Base-by-base conservation (phyloP, 2,329 filamentous ascomycete genomes). In the Aspergillus brasiliensis region DNA sequence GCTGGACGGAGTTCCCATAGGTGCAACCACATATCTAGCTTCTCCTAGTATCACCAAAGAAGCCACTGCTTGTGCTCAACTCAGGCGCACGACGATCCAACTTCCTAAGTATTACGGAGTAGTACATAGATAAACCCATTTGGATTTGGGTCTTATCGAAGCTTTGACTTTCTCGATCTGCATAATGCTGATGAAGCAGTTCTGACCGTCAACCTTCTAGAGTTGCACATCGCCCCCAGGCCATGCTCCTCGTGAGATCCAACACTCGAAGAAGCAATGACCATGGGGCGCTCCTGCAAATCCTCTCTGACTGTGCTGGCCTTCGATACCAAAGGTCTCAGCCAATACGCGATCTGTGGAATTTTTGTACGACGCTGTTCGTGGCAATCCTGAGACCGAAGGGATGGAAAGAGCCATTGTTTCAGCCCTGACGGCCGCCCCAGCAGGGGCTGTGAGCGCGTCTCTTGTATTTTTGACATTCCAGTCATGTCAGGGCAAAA, bases 311-410 rank as follows among this genome's bases (percentile, higher is more conserved):
- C 46, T 49, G 46, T 49, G 46, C 46, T 17, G 46, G 40, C 4
- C 34, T 25, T 44, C 19, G 40, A 19, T 44, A 44, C 40, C 40
- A 44, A 53, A 19, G 8, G 8, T 19, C 21, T 25, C 23, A 57
- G 10, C 44, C 34, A 23, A 42, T 38, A 19, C 31, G 47, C 21
- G 55, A 28, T 19, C 46, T 21, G 47, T 34, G 55, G 55, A 51
- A 57, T 57, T 37, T 37, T 47, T 57, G 55, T 48, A 27, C 34
- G 25, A 57, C 31, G 13, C 44, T 56, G 27, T 48, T 49, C 23
- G 11, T 40, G 54, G 54, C 28, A n/a, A n/a, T 63, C 57, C 57
- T 67, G 65, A 65, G 68, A 63, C 63, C 19, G 19, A 51, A 60
- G 60, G 54, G 58, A 54, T 58, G 49, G 23, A 58, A 59, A 68